Evolutionary conservation across 768 basidiomycete genomes (phyloP).

Genomic region (Lyophyllum decastes): DNA sequence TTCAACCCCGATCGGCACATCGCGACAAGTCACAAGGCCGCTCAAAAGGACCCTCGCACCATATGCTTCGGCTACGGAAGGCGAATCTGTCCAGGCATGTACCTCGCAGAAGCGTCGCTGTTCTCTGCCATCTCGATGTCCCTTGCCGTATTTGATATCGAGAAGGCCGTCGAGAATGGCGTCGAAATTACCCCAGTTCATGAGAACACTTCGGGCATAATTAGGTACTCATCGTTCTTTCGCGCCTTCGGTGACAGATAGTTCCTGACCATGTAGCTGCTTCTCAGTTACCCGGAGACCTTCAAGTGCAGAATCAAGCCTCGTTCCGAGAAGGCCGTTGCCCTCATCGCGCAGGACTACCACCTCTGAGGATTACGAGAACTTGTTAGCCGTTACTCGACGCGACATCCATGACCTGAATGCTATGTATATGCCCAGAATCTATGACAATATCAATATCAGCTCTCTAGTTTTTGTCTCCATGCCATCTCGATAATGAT

Average conservation of each 20-base stretch:
- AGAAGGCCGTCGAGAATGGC: constrained; percentile 45
- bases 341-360: constrained; percentile 25
- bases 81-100: constrained; percentile 47
- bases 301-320: constrained; percentile 36
- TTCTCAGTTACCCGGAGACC: constrained; percentile 30
- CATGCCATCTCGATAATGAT: too few species aligned
- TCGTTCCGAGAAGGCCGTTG: constrained; percentile 29
- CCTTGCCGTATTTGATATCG: constrained; percentile 50
- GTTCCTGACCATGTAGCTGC: not conserved
- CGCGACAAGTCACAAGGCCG: constrained; percentile 24
- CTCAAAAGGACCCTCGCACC: constrained; percentile 41
- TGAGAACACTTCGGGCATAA: constrained; percentile 43
- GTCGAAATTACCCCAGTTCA: constrained; percentile 45
- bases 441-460: too few species aligned
- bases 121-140: constrained; percentile 45
- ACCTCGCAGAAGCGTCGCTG: constrained; percentile 52
- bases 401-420: not conserved
- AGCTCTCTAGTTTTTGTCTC: too few species aligned
- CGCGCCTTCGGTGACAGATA: not conserved
- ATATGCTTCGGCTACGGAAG: constrained; percentile 51
- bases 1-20: constrained; percentile 54
- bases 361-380: not conserved
- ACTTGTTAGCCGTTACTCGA: not conserved
- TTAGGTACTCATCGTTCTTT: constrained; percentile 38
- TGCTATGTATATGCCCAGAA: not conserved